Percentiles rank a stretch among this genome's conserved stretches.
phyloP scores from a whole-genome alignment of 2,329 filamentous ascomycete species.

The Neonectria hederae region DNA sequence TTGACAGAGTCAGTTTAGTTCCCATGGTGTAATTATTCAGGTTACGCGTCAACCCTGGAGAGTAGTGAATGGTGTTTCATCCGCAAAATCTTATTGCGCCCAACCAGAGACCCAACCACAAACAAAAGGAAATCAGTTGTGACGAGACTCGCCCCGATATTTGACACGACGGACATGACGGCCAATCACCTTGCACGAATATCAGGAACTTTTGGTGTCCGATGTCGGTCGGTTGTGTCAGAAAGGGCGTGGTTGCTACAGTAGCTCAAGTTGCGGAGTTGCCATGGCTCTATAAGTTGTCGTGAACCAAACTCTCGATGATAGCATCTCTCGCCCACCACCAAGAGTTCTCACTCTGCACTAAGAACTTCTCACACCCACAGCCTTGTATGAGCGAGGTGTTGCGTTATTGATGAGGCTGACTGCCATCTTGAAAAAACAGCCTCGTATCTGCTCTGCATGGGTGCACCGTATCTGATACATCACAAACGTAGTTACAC shows the following conservation, averaged over 20 bases:
- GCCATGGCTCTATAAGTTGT: neutral
- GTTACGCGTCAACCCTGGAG: too few species aligned
- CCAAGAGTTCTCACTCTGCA: neutral
- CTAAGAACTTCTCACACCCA: neutral
- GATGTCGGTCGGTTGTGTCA: conserved; percentile 4
- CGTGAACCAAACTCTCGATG: neutral
- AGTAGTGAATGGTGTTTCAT: neutral
- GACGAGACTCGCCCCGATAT: neutral
- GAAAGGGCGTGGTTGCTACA: neutral
- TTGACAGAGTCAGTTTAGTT: neutral
- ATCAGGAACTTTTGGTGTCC: conserved; percentile 5
- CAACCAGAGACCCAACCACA: neutral
- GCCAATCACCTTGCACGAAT: neutral
- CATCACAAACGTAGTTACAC: conserved; percentile 18
- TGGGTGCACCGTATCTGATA: conserved; percentile 15
- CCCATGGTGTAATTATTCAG: neutral
- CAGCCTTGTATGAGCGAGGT: conserved; percentile 7
- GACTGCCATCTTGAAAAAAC: neutral
- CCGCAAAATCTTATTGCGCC: neutral
- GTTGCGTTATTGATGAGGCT: conserved; percentile 6
- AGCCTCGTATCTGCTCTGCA: conserved; percentile 4
- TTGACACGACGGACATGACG: neutral
- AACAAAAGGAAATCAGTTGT: too few species aligned
- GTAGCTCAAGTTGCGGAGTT: neutral
- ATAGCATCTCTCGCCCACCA: neutral